Conservation (phyloP, 495 filamentous ascomycete species). For the Penicillium bovifimosum region DNA sequence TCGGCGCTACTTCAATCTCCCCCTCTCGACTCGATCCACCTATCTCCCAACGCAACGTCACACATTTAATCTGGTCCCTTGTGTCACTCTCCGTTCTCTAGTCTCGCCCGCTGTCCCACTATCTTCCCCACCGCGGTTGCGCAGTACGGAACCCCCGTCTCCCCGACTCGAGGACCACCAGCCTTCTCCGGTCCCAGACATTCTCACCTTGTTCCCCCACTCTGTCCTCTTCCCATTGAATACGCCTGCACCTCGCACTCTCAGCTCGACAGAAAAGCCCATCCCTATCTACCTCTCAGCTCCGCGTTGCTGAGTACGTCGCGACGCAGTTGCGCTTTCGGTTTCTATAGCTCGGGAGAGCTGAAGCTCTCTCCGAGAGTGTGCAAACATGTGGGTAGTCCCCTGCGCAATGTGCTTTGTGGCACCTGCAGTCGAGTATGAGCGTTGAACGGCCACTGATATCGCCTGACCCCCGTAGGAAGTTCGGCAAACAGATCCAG, state of each 20-base stretch:
- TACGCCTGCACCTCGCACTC: background rate
- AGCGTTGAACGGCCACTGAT: background rate
- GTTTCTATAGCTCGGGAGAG: constrained; percentile 16
- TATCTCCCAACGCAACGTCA: constrained; percentile 2
- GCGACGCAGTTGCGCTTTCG: background rate
- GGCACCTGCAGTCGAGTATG: background rate
- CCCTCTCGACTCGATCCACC: background rate
- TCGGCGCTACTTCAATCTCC: too few relatives aligned
- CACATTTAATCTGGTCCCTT: constrained; percentile 8
- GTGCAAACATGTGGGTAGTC: constrained; percentile 31
- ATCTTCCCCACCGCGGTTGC: constrained; percentile 19
- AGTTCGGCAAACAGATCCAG: constrained; percentile 99
- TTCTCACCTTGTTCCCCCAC: constrained; percentile 1
- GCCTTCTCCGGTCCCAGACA: background rate
- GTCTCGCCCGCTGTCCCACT: constrained; percentile 16
- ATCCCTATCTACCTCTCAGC: background rate
- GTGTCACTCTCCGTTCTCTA: constrained; percentile 11
- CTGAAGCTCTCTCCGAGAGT: constrained; percentile 17
- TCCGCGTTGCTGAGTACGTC: background rate
- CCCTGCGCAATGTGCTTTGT: background rate
- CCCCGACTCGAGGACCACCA: constrained; percentile 9
- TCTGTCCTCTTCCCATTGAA: constrained; percentile 1
- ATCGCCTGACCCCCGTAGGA: constrained; percentile 53
- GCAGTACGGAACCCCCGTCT: constrained; percentile 10
- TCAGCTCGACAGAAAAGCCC: background rate